phyloP scores from a whole-genome alignment of 1,284 basidiomycete genomes.

The Pseudozyma thailandica region DNA sequence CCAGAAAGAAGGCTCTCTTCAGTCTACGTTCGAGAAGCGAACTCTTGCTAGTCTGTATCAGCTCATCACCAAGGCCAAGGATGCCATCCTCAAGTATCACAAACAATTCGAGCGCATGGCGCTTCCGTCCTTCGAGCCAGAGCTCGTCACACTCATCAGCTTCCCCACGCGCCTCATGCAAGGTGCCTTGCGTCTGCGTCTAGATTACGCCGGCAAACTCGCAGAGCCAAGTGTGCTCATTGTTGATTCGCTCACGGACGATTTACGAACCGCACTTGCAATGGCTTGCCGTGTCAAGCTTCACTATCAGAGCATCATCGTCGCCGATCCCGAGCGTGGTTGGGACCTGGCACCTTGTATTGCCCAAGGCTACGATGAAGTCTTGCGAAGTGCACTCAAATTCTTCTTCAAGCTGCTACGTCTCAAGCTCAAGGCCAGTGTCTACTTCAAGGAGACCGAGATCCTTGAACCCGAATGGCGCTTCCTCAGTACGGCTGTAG shows the following conservation, averaged over 20 bases:
- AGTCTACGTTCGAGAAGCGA: constrained; percentile 92
- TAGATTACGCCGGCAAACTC: constrained; percentile 90
- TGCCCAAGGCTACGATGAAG: constrained; percentile 86
- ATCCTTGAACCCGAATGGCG: constrained; percentile 96
- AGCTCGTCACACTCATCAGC: constrained; percentile 90
- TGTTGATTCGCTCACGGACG: constrained; percentile 94
- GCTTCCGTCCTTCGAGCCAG: constrained; percentile 89
- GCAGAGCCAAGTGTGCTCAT: constrained; percentile 82
- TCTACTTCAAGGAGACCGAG: constrained; percentile 97
- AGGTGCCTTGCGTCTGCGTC: constrained; percentile 85
- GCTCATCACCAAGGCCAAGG: constrained; percentile 85
- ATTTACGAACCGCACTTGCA: constrained; percentile 89
- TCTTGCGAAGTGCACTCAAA: constrained; percentile 85
- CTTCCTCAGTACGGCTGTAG: constrained; percentile 91
- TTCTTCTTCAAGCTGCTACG: constrained; percentile 95
- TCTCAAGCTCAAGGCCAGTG: constrained; percentile 94
- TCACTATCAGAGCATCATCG: constrained; percentile 88
- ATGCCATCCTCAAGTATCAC: constrained; percentile 84
- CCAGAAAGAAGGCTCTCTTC: constrained; percentile 93
- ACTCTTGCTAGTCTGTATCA: constrained; percentile 87
- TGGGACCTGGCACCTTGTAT: constrained; percentile 92
- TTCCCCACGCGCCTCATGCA: constrained; percentile 95
- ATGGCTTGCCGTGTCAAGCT: constrained; percentile 93
- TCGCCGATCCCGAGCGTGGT: constrained; percentile 82
- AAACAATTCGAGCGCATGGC: constrained; percentile 82